Conservation (phyloP, 2,329 filamentous ascomycete genomes). For the Pezicula neosporulosa region DNA sequence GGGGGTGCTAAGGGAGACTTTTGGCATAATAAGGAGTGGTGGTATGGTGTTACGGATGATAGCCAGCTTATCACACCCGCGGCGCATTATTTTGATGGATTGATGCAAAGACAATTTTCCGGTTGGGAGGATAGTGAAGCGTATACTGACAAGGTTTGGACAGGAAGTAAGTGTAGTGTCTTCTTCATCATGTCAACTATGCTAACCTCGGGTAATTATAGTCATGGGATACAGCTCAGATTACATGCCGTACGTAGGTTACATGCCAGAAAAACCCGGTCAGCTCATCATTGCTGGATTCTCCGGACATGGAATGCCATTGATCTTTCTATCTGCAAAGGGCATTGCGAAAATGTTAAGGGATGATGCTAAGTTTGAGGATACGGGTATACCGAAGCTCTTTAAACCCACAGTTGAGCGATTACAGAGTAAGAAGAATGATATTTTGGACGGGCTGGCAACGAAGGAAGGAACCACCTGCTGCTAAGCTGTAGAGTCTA, state of each 20-base stretch:
- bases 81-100: conserved; percentile 40
- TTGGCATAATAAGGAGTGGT: conserved; percentile 27
- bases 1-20: conserved; percentile 32
- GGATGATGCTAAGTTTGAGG: conserved; percentile 24
- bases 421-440: conserved; percentile 1
- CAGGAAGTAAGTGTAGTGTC: conserved; percentile 10
- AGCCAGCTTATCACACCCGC: conserved; percentile 37
- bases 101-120: conserved; percentile 43
- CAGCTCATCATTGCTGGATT: conserved; percentile 47
- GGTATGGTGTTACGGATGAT: conserved; percentile 45
- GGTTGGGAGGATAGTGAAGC: conserved; percentile 45
- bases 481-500: not conserved
- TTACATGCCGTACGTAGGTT: conserved; percentile 39
- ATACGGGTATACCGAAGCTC: conserved; percentile 33
- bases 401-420: conserved; percentile 28
- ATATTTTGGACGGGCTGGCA: not conserved
- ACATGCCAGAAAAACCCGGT: conserved; percentile 34
- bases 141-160: conserved; percentile 25
- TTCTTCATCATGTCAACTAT: not conserved
- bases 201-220: conserved; percentile 8
- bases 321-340: conserved; percentile 37
- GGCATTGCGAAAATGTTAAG: conserved; percentile 38
- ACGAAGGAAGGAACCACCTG: not conserved
- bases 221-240: conserved; percentile 42
- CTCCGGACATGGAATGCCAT: conserved; percentile 48